These are phyloP conservation scores for Stromatinia cepivora DNA, from an alignment of 2,329 filamentous ascomycete genomes.

Conservation along the genomic window DNA sequence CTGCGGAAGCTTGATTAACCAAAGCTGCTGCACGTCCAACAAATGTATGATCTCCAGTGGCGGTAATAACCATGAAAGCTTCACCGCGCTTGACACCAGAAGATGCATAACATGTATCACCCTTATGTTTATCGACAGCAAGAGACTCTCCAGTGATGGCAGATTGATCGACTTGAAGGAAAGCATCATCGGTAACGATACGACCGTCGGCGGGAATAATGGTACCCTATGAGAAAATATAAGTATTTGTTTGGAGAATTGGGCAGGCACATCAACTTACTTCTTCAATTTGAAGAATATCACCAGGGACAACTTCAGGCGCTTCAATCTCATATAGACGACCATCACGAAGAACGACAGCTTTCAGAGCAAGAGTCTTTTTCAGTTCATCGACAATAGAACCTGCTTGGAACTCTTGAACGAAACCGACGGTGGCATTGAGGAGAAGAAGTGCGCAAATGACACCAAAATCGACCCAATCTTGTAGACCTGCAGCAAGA, in stretches of 20 bases:
- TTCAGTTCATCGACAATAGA: constrained; percentile 90
- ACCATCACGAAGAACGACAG: constrained; percentile 81
- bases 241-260: constrained; percentile 11
- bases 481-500: constrained; percentile 78
- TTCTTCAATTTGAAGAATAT: constrained; percentile 87
- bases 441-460: constrained; percentile 81
- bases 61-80: constrained; percentile 77
- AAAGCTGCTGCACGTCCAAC: constrained; percentile 86
- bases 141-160: constrained; percentile 90
- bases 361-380: constrained; percentile 86
- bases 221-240: constrained; percentile 57
- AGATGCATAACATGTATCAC: constrained; percentile 79
- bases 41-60: constrained; percentile 87
- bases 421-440: constrained; percentile 82
- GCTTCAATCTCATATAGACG: constrained; percentile 77
- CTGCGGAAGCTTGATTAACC: constrained; percentile 72
- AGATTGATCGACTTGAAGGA: constrained; percentile 89
- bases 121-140: constrained; percentile 83
- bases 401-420: constrained; percentile 87
- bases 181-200: constrained; percentile 79
- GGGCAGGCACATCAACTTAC: constrained; percentile 39
- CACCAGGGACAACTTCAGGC: constrained; percentile 81
- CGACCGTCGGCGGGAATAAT: constrained; percentile 88
- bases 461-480: constrained; percentile 93
- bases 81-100: constrained; percentile 90